These are phyloP conservation scores for Marasmius oreades DNA, from an alignment of 1,284 basidiomycete species.

Conservation along the genomic window DNA sequence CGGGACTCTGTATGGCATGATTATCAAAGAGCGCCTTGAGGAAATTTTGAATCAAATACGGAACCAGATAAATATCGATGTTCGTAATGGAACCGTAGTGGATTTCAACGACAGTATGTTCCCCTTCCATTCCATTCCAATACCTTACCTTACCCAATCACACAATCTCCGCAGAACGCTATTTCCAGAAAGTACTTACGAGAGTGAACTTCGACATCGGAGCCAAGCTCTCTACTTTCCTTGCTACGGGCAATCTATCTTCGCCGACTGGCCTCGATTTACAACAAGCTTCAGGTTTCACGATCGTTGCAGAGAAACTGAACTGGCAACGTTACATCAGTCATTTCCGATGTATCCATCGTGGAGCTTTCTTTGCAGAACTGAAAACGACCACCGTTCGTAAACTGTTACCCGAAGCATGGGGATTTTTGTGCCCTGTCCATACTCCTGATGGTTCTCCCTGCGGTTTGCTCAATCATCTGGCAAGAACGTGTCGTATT, in stretches of 20 bases:
- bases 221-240: constrained; percentile 87
- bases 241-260: constrained; percentile 95
- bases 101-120: constrained; percentile 85
- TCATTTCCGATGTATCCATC: constrained; percentile 98
- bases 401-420: constrained; percentile 96
- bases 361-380: constrained; percentile 99
- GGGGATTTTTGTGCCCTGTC: constrained; percentile 98
- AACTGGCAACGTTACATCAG: constrained; percentile 99
- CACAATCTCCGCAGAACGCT: constrained; percentile 53
- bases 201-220: constrained; percentile 94
- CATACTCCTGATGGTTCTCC: constrained; percentile 99
- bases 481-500: constrained; percentile 92
- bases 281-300: constrained; percentile 96
- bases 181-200: constrained; percentile 75
- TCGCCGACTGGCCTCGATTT: constrained; percentile 96
- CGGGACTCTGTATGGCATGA: constrained; percentile 92
- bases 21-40: constrained; percentile 96
- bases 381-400: constrained; percentile 98
- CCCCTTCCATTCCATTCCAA: neutral
- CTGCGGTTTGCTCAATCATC: constrained; percentile 96
- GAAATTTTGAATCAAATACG: constrained; percentile 83
- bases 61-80: constrained; percentile 71
- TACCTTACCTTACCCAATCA: constrained; percentile 1
- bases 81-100: constrained; percentile 68
- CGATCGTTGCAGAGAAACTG: constrained; percentile 97